Evolutionary conservation across 2,329 filamentous ascomycete species (phyloP).

Genomic region (Drechmeria coniospora): DNA sequence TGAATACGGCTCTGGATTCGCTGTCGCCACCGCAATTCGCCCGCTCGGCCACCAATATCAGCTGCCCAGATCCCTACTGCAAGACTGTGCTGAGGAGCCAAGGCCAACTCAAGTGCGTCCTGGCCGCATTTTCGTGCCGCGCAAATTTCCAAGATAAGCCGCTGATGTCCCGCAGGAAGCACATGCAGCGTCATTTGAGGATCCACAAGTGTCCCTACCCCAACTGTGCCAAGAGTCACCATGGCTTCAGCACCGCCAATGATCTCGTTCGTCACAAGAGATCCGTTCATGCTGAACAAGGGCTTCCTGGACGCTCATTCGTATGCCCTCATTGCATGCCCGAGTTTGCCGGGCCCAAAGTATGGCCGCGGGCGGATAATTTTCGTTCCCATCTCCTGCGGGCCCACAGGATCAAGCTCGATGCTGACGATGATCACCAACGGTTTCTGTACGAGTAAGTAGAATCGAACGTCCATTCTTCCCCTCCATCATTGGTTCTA

Average conservation of each 20-base stretch:
- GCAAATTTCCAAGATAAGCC: neutral
- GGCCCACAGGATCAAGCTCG: constrained; percentile 37
- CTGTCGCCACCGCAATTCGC: neutral
- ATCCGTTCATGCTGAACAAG: constrained; percentile 47
- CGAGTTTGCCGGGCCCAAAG: constrained; percentile 30
- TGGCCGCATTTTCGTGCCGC: neutral
- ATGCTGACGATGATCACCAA: constrained; percentile 22
- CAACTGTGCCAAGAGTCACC: constrained; percentile 36
- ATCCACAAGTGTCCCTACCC: constrained; percentile 44
- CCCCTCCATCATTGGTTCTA: neutral
- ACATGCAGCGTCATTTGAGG: constrained; percentile 53
- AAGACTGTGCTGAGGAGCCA: constrained; percentile 28
- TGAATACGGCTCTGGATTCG: neutral
- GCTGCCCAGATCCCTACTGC: constrained; percentile 28
- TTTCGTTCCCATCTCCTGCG: constrained; percentile 65
- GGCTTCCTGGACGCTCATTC: constrained; percentile 6
- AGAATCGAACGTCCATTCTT: neutral
- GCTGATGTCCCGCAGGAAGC: constrained; percentile 44
- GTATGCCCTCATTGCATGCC: constrained; percentile 1
- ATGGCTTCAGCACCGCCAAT: constrained; percentile 66
- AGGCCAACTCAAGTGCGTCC: constrained; percentile 41
- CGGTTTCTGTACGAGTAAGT: constrained; percentile 14
- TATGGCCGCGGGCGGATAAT: constrained; percentile 74
- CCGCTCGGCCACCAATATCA: constrained; percentile 4
- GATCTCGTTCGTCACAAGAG: constrained; percentile 68